A percentile compares a stretch with the other conserved stretches of the same genome.
Evolutionary conservation across 441 rosid species (phyloP).

Genomic region (Brassica hybrid): DNA sequence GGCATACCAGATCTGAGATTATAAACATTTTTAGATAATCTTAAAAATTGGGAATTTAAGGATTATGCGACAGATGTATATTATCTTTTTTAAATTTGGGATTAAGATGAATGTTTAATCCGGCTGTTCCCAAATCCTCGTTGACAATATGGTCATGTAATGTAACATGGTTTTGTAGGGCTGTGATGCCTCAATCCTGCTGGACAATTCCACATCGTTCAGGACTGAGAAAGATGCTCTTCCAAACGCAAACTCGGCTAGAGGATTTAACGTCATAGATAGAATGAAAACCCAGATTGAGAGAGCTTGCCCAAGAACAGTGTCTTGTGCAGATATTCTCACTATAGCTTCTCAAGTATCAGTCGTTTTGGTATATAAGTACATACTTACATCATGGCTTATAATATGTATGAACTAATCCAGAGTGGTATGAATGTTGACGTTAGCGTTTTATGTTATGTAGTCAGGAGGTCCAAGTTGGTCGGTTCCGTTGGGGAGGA

Average conservation of each 20-base stretch:
- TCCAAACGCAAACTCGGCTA: slow-evolving; percentile 51
- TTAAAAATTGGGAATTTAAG: background rate
- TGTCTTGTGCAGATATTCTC: slow-evolving; percentile 64
- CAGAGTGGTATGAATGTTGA: background rate
- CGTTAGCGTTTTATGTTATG: background rate
- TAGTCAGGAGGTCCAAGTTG: slow-evolving; percentile 61
- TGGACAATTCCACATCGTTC: slow-evolving; percentile 52
- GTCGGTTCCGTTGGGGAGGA: slow-evolving; percentile 53
- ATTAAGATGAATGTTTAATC: background rate
- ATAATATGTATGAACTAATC: background rate
- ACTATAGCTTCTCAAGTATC: slow-evolving; percentile 57
- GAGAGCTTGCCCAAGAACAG: slow-evolving; percentile 47
- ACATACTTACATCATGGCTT: background rate
- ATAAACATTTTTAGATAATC: background rate
- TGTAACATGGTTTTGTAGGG: slow-evolving; percentile 48
- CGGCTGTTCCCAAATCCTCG: background rate
- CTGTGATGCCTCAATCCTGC: slow-evolving; percentile 63
- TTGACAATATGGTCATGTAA: background rate
- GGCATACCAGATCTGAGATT: background rate
- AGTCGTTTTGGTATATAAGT: slow-evolving; percentile 47
- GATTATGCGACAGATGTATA: background rate
- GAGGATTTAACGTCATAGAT: slow-evolving; percentile 56
- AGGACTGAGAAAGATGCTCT: slow-evolving; percentile 54
- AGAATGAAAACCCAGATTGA: slow-evolving; percentile 55
- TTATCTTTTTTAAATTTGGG: background rate